A percentile compares a stretch with the other conserved stretches of the same genome.
These are phyloP conservation scores for Chamaenerion angustifolium DNA, from an alignment of 345 rosid species.

Conservation along the genomic window DNA sequence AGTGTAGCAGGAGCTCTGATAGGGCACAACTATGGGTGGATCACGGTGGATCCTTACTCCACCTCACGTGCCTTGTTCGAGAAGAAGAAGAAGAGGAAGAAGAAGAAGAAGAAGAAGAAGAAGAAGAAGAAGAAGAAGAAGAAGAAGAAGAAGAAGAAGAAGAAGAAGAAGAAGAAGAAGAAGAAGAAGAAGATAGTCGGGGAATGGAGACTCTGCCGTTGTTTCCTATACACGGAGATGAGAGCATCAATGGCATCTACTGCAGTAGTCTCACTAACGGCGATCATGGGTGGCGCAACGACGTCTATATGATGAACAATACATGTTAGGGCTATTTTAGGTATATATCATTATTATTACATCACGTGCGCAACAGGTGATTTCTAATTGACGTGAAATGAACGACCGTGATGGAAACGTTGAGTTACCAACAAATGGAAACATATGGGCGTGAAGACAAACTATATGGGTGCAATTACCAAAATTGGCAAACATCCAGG, in stretches of 20 bases:
- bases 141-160: slow-evolving; percentile 18
- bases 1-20: slow-evolving; percentile 14
- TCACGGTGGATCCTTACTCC: slow-evolving; percentile 31
- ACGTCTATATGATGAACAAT: slow-evolving; percentile 16
- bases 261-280: slow-evolving; percentile 7
- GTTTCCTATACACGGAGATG: slow-evolving; percentile 72
- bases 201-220: slow-evolving; percentile 73
- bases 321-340: too few relatives aligned
- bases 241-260: slow-evolving; percentile 22
- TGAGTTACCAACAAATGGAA: too few relatives aligned
- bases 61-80: slow-evolving; percentile 33
- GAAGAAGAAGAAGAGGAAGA: too few relatives aligned
- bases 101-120: too few relatives aligned
- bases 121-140: slow-evolving; percentile 14
- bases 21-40: slow-evolving; percentile 37
- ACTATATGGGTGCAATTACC: too few relatives aligned
- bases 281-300: slow-evolving; percentile 18
- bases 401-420: too few relatives aligned
- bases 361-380: too few relatives aligned
- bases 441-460: too few relatives aligned
- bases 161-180: slow-evolving; percentile 19
- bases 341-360: too few relatives aligned
- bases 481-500: too few relatives aligned
- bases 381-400: too few relatives aligned
- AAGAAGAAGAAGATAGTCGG: slow-evolving; percentile 15